These are phyloP conservation scores for Balansia obtecta DNA, from an alignment of 2,329 filamentous ascomycete species.

Conservation along the genomic window DNA sequence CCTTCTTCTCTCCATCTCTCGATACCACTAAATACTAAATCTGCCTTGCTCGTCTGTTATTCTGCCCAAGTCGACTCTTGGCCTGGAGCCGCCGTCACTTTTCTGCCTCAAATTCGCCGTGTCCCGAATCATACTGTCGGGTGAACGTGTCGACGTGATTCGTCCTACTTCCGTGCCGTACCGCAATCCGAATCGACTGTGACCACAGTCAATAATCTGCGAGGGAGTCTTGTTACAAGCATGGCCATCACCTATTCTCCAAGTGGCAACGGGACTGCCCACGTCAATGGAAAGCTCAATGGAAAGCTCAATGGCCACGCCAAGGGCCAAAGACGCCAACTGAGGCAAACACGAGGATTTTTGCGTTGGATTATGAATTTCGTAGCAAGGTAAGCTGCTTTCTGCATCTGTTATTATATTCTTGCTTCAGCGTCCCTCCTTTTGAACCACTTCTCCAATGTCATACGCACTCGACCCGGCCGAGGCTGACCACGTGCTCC, in stretches of 20 bases:
- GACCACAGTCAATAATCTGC: not conserved
- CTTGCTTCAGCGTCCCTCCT: not conserved
- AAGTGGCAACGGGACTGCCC: constrained; percentile 27
- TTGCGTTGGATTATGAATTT: constrained; percentile 31
- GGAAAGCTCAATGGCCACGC: constrained; percentile 20
- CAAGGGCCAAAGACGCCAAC: constrained; percentile 11
- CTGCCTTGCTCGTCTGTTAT: too few species aligned
- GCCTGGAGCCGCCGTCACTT: not conserved
- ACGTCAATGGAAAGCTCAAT: constrained; percentile 21
- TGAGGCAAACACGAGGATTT: constrained; percentile 16
- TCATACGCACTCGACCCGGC: not conserved
- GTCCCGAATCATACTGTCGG: not conserved
- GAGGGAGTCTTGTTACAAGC: not conserved
- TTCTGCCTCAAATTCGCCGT: not conserved
- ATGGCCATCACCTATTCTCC: constrained; percentile 23
- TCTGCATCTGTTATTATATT: not conserved
- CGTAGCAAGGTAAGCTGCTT: constrained; percentile 37
- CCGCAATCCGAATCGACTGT: not conserved
- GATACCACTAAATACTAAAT: not conserved
- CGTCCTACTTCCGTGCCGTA: not conserved
- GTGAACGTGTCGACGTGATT: not conserved
- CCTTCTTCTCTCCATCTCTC: too few species aligned
- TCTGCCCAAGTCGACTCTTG: not conserved
- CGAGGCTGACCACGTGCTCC: not conserved
- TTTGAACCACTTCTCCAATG: too few species aligned